Evolutionary conservation across 805 yeast species (phyloP), one percentile per base, ranked within the genome.

Genomic region (Candida dendrica): DNA sequence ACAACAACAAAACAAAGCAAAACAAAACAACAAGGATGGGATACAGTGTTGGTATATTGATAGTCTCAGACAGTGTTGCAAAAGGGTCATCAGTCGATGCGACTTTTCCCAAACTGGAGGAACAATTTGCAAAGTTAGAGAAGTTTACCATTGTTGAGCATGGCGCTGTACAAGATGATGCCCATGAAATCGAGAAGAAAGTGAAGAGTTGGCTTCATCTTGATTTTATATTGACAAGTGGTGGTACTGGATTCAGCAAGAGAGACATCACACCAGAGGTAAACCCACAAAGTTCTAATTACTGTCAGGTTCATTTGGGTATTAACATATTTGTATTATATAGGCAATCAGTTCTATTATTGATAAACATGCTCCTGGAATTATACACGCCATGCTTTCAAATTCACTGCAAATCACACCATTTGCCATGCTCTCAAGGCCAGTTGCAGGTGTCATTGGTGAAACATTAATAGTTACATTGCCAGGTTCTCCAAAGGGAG

Each of bases 401-500:
- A 60, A 55, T 19, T 70, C 78, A 1, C 58, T 73, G 17, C 50
- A 60, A 40, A 59, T 64, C 20, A 75, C 81, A 0, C 72, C 74
- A 1, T 63, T 60, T 47, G 79, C 78, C 1, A 70, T 71, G 35
- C 53, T 73, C 60, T 58, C 75, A 3, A 59, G 81, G 24, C 77
- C 77, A 1, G 71, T 70, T 4, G 76, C 77, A 2, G 81, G 81
- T 3, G 58, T 67, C 3, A 50, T 55, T 13, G 56, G 58, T 22
- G 52, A 60, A 18, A 45, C 69, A 0, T 46, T 75, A 34, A 56
- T 75, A 0, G 48, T 74, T 11, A 71, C 79, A 0, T 54, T 74
- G 3, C 81, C 81, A 0, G 81, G 81, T 0, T 72, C 77, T 1
- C 74, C 75, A 1, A 71, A 65, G 43, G 80, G 69, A 1, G 72